phyloP scores from a whole-genome alignment of 2,329 filamentous ascomycete species.

The Sporothrix mexicana region DNA sequence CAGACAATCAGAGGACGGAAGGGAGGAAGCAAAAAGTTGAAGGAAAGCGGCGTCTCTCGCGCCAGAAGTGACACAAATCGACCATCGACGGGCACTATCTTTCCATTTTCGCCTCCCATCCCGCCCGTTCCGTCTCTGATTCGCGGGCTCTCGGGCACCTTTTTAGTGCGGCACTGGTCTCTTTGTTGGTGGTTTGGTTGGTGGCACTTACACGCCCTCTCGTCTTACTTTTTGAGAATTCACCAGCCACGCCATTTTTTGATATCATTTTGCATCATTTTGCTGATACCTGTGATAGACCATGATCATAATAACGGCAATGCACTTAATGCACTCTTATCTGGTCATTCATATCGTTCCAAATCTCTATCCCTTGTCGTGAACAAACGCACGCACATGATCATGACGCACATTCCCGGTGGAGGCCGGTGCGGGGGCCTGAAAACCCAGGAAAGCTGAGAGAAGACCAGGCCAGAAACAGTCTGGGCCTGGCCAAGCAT shows the following conservation, averaged over 20 bases:
- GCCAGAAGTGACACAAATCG: constrained; percentile 16
- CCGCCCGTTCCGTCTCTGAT: constrained; percentile 4
- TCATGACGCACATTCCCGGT: constrained; percentile 25
- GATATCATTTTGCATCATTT: not conserved
- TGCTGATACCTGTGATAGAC: not conserved
- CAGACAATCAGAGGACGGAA: not conserved
- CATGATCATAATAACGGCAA: not conserved
- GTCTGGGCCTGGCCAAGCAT: not conserved
- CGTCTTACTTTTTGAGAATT: too few relatives aligned
- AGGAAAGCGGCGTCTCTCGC: not conserved
- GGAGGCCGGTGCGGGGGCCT: not conserved
- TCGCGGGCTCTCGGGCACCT: not conserved
- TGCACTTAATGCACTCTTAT: not conserved
- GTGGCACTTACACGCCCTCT: not conserved
- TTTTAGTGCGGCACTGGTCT: constrained; percentile 15
- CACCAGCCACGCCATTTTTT: constrained; percentile 26
- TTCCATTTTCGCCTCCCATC: constrained; percentile 24
- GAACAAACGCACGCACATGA: constrained; percentile 29
- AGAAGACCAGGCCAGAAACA: not conserved
- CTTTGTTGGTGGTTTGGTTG: not conserved
- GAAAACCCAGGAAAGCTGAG: too few relatives aligned
- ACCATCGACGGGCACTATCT: not conserved
- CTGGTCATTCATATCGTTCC: not conserved
- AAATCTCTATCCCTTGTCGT: constrained; percentile 1
- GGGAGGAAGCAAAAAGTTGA: not conserved